Base-by-base conservation (phyloP, 2,329 filamentous ascomycete species). In the Lachnellula hyalina region DNA sequence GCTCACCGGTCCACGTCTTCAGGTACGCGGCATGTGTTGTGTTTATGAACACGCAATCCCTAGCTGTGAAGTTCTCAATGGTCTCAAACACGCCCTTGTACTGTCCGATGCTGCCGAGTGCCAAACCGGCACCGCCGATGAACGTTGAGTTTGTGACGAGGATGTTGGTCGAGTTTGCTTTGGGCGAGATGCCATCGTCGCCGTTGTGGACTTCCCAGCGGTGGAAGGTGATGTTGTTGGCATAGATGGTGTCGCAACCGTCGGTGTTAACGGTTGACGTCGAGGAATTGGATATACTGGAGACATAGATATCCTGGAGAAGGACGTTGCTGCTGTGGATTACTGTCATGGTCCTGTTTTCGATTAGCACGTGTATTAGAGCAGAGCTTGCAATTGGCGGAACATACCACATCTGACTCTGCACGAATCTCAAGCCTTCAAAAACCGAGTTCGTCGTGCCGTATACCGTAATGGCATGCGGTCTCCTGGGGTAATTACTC, bases 81-180 rank as follows among this genome's bases (percentile, higher is more conserved):
- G 72, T 74, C 60, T 83, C 79, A 51, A 71, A 75, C 1, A 66
- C 59, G 9, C 70, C 75, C 1, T 74, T 68, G 55, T 80, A 82
- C 66, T 83, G 81, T 0, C 78, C 81, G 47, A 84, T 77, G 17
- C 75, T 79, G 4, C 81, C 81, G 8, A 84, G 72, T 1, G 81
- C 78, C 14, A 83, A 69, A 2, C 79, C 79, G 5, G 74, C 71
- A 2, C 79, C 79, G 42, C 72, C 71, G 53, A 74, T 71, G 63
- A 81, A 81, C 4, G 68, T 70, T 42, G 68, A 73, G 63, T 83
- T 73, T 25, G 73, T 71, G 51, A 83, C 70, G 36, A 65, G 63
- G 44, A 84, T 78, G 60, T 82, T 77, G 14, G 75, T 81, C 40
- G 73, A 77, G 62, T 84, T 84, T 28, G 72, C 76, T 64, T 84